Conservation (phyloP, 2,329 filamentous ascomycete genomes). For the Periglandula ipomoeae region DNA sequence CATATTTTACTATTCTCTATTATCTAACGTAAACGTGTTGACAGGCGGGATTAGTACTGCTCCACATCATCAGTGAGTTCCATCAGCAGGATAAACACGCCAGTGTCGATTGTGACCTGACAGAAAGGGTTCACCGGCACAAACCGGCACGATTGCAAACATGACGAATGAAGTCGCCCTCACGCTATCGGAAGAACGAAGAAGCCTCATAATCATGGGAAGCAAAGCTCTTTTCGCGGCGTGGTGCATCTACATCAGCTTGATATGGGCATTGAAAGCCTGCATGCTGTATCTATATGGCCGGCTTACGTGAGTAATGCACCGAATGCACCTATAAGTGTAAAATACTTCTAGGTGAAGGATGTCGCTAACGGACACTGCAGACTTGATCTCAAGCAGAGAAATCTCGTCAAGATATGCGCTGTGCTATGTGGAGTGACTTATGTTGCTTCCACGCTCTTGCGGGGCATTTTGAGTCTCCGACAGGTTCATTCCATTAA, state of each 20-base stretch:
- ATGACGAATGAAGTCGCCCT: conserved; percentile 22
- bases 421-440: conserved; percentile 19
- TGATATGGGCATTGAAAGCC: conserved; percentile 34
- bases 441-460: conserved; percentile 24
- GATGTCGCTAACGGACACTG: not conserved
- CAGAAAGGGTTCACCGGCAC: conserved; percentile 15
- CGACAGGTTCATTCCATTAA: conserved; percentile 27
- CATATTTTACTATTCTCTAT: not conserved
- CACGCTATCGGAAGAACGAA: conserved; percentile 20
- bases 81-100: not conserved
- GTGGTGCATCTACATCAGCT: conserved; percentile 31
- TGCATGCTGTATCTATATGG: conserved; percentile 34
- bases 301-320: conserved; percentile 28
- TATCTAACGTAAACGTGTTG: not conserved
- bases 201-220: conserved; percentile 21
- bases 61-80: not conserved
- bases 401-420: conserved; percentile 23
- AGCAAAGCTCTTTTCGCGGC: conserved; percentile 25
- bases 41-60: not conserved
- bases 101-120: not conserved
- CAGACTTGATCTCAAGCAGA: conserved; percentile 19
- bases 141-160: conserved; percentile 29
- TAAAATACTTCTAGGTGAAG: not conserved
- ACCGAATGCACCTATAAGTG: not conserved
- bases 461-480: conserved; percentile 31